Evolutionary conservation across 2,329 filamentous ascomycete genomes (phyloP).

Genomic region (Huntiella moniliformis): DNA sequence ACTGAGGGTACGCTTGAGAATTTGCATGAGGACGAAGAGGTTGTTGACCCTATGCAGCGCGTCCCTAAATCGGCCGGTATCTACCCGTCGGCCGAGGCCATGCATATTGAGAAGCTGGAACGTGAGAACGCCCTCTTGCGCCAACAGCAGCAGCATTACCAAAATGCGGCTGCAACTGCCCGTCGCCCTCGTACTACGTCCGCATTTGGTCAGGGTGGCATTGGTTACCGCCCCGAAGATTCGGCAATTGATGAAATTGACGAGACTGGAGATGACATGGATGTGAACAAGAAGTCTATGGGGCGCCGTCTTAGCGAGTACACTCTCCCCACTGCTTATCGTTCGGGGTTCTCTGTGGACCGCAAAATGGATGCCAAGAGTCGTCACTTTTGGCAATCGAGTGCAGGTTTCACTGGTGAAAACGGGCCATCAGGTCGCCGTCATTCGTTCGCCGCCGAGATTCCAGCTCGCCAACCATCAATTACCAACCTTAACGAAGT

Average conservation of each 20-base stretch:
- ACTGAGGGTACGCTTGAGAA: slow-evolving; percentile 46
- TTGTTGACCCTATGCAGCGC: slow-evolving; percentile 30
- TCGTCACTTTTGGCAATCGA: slow-evolving; percentile 48
- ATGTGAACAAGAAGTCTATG: slow-evolving; percentile 26
- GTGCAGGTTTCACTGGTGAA: slow-evolving; percentile 45
- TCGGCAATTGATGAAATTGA: slow-evolving; percentile 56
- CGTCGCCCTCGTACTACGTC: slow-evolving; percentile 24
- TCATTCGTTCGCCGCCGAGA: slow-evolving; percentile 54
- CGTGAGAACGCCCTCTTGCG: slow-evolving; percentile 45
- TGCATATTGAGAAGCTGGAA: slow-evolving; percentile 43
- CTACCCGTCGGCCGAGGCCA: slow-evolving; percentile 37
- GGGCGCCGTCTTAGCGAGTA: slow-evolving; percentile 40
- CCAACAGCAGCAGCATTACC: slow-evolving; percentile 33
- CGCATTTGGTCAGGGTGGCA: slow-evolving; percentile 32
- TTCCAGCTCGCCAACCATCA: slow-evolving; percentile 44
- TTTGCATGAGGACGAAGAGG: slow-evolving; percentile 52
- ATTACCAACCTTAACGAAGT: slow-evolving; percentile 32
- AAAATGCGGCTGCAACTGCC: slow-evolving; percentile 21
- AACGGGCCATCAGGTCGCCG: slow-evolving; percentile 50
- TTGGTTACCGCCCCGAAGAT: slow-evolving; percentile 34
- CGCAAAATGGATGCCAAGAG: slow-evolving; percentile 48
- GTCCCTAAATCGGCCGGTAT: slow-evolving; percentile 19
- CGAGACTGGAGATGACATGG: slow-evolving; percentile 34
- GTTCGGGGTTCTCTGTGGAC: slow-evolving; percentile 33
- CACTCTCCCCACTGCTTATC: slow-evolving; percentile 24